Conservation (phyloP, 2,329 filamentous ascomycete species). For the Trichoderma aggressivum region DNA sequence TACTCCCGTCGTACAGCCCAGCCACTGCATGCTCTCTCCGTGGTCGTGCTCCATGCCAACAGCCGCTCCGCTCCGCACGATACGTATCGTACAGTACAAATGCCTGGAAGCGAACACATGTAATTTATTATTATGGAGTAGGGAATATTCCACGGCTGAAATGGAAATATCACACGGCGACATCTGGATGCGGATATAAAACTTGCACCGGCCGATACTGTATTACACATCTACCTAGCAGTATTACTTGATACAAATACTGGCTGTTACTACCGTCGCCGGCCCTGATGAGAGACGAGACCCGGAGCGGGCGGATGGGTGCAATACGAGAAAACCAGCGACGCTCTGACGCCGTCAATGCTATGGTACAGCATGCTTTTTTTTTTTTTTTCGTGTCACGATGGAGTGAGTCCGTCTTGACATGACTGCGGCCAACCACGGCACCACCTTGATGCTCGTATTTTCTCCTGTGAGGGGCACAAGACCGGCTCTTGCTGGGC, state of each 20-base stretch:
- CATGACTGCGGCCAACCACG: constrained; percentile 3
- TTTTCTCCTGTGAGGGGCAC: constrained; percentile 6
- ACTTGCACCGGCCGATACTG: background rate
- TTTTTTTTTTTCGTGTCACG: background rate
- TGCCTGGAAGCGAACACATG: background rate
- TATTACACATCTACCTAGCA: background rate
- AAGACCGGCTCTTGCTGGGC: background rate
- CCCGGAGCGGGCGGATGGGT: constrained; percentile 6
- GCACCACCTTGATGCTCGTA: constrained; percentile 9
- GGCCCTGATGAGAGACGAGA: background rate
- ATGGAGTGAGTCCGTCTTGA: background rate
- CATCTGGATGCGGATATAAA: background rate
- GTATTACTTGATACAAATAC: background rate
- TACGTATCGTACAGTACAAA: background rate
- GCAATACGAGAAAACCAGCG: constrained; percentile 14
- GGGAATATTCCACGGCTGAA: constrained; percentile 11
- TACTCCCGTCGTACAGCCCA: background rate
- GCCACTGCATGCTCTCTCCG: background rate
- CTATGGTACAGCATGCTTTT: background rate
- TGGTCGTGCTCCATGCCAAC: background rate
- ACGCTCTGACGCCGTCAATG: constrained; percentile 1
- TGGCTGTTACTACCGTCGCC: background rate
- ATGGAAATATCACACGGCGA: background rate
- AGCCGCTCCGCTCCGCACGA: background rate
- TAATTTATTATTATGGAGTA: constrained; percentile 11